These are phyloP conservation scores for Mariannaea sp. DNA, from an alignment of 2,329 filamentous ascomycete species.

Conservation along the genomic window DNA sequence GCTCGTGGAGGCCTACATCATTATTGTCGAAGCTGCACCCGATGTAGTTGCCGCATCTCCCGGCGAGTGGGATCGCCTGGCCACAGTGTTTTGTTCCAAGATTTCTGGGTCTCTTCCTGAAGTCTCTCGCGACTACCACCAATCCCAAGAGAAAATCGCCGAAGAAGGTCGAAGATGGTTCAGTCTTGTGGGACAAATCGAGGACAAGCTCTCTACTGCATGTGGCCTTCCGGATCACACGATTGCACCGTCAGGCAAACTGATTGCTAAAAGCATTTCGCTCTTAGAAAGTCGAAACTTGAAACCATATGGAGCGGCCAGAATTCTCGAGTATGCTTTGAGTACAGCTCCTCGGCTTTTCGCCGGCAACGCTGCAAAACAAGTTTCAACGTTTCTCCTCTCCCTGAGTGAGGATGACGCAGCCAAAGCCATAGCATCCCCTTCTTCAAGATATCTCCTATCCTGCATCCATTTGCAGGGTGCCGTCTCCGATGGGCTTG, in stretches of 20 bases:
- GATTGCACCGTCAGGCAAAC: slow-evolving; percentile 35
- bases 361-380: slow-evolving; percentile 34
- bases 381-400: slow-evolving; percentile 51
- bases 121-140: slow-evolving; percentile 75
- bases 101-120: slow-evolving; percentile 80
- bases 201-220: slow-evolving; percentile 38
- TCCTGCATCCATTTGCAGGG: slow-evolving; percentile 65
- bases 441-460: slow-evolving; percentile 69
- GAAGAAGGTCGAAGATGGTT: slow-evolving; percentile 72
- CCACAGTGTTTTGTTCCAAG: slow-evolving; percentile 63
- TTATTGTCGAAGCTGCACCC: slow-evolving; percentile 48
- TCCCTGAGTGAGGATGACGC: slow-evolving; percentile 61
- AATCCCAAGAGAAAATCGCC: slow-evolving; percentile 72
- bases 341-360: slow-evolving; percentile 51
- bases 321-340: slow-evolving; percentile 48
- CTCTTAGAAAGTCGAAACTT: slow-evolving; percentile 57
- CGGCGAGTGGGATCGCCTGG: slow-evolving; percentile 67
- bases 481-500: slow-evolving; percentile 46
- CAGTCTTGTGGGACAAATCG: slow-evolving; percentile 56
- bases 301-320: slow-evolving; percentile 61
- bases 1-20: slow-evolving; percentile 54
- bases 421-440: slow-evolving; percentile 65
- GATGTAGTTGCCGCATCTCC: slow-evolving; percentile 55
- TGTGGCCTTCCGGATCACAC: slow-evolving; percentile 39
- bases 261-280: slow-evolving; percentile 45